Conservation (phyloP, 371 early-diverging fungal species). For the Syncephalis plumigaleata region DNA sequence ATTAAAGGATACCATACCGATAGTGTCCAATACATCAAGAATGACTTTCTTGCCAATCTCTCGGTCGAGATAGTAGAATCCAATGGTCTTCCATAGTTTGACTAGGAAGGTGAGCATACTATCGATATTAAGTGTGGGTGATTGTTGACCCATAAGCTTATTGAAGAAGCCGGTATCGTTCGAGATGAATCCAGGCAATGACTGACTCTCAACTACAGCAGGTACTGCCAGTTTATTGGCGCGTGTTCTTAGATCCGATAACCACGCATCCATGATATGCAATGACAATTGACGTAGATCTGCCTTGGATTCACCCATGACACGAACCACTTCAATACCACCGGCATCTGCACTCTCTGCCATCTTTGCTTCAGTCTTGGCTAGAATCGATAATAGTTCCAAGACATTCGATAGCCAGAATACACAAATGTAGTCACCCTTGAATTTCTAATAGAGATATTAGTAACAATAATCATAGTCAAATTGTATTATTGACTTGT, state of each 20-base stretch:
- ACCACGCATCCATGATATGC: conserved; percentile 36
- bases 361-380: neutral
- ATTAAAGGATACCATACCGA: conserved; percentile 88
- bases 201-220: conserved; percentile 82
- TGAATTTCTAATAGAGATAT: conserved; percentile 25
- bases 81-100: conserved; percentile 81
- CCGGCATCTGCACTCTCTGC: neutral
- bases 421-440: conserved; percentile 47
- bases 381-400: conserved; percentile 41
- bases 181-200: conserved; percentile 76
- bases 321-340: too few species aligned
- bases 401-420: conserved; percentile 93
- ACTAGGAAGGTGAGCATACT: conserved; percentile 80
- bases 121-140: conserved; percentile 73
- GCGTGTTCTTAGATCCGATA: conserved; percentile 86
- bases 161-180: conserved; percentile 78
- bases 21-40: conserved; percentile 65
- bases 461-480: too few species aligned
- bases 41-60: conserved; percentile 28
- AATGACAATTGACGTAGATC: neutral
- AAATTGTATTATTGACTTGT: too few species aligned
- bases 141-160: conserved; percentile 51
- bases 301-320: too few species aligned
- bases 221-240: conserved; percentile 88
- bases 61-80: conserved; percentile 84